A percentile compares a stretch with the other conserved stretches of the same genome.
Conservation (phyloP, 495 filamentous ascomycete genomes). For the Aspergillus nanangensis region DNA sequence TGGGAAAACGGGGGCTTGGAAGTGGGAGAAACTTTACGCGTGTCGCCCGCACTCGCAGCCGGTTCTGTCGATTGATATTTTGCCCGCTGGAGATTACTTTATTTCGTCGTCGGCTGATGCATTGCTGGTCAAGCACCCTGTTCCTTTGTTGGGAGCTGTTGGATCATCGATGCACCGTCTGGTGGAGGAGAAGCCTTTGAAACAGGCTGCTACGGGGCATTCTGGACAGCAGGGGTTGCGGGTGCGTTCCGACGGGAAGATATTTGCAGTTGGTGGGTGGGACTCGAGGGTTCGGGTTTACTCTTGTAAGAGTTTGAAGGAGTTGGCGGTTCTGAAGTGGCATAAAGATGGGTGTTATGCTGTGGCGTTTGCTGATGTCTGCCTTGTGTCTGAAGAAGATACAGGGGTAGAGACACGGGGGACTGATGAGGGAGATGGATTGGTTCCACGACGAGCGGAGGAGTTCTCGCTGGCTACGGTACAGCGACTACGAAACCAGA, state of each 20-base stretch:
- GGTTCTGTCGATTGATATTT: conserved; percentile 70
- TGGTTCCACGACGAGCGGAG: conserved; percentile 1
- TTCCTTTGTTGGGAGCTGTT: conserved; percentile 27
- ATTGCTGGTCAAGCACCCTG: conserved; percentile 57
- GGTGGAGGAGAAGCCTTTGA: conserved; percentile 43
- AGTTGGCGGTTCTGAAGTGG: conserved; percentile 94
- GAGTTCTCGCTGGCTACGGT: conserved; percentile 41
- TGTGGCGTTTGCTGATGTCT: conserved; percentile 63
- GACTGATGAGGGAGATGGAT: not conserved
- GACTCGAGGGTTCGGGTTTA: conserved; percentile 79
- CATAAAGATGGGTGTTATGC: conserved; percentile 86
- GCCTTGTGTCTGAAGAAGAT: not conserved
- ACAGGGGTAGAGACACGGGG: not conserved
- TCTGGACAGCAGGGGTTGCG: conserved; percentile 79
- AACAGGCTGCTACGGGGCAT: conserved; percentile 72
- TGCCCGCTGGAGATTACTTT: conserved; percentile 55
- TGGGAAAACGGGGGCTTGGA: conserved; percentile 19
- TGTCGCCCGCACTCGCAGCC: conserved; percentile 74
- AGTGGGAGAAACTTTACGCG: conserved; percentile 64
- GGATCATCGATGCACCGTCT: conserved; percentile 9
- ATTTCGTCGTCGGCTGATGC: conserved; percentile 83
- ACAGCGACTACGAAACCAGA: conserved; percentile 58
- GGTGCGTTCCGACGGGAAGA: conserved; percentile 73
- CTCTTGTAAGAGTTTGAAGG: conserved; percentile 72
- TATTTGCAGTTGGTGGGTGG: conserved; percentile 94